Evolutionary conservation across 1,139 yeast genomes (phyloP).

Genomic region (Lodderomyces parapsilosis): DNA sequence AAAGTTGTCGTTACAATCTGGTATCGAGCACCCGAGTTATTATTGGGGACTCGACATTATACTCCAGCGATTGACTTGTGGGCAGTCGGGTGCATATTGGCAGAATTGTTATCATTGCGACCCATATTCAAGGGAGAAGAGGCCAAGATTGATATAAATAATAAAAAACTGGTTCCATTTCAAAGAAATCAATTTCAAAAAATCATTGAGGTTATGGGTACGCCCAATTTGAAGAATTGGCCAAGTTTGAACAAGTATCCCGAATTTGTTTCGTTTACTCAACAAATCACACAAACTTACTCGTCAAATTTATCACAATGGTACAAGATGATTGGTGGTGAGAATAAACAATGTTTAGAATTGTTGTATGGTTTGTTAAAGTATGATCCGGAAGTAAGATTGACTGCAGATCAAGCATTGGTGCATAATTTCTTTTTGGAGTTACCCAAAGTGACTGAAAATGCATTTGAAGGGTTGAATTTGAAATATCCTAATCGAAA

Average conservation of each 20-base stretch:
- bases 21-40: slow-evolving; percentile 94
- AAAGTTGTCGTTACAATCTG: slow-evolving; percentile 97
- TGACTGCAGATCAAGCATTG: slow-evolving; percentile 71
- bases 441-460: slow-evolving; percentile 63
- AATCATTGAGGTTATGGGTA: slow-evolving; percentile 85
- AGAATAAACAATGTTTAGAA: slow-evolving; percentile 65
- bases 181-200: slow-evolving; percentile 90
- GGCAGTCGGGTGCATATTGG: slow-evolving; percentile 97
- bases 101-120: slow-evolving; percentile 81
- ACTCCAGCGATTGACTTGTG: slow-evolving; percentile 94
- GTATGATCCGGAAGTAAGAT: slow-evolving; percentile 80
- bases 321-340: slow-evolving; percentile 81
- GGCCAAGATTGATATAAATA: slow-evolving; percentile 79
- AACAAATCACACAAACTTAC: slow-evolving; percentile 57
- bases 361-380: slow-evolving; percentile 63
- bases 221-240: slow-evolving; percentile 79
- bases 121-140: slow-evolving; percentile 98
- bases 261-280: slow-evolving; percentile 64
- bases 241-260: slow-evolving; percentile 78
- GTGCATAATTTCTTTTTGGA: slow-evolving; percentile 74
- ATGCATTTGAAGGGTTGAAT: slow-evolving; percentile 65
- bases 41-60: slow-evolving; percentile 89
- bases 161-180: slow-evolving; percentile 88
- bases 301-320: slow-evolving; percentile 74
- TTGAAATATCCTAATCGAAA: slow-evolving; percentile 70